Evolutionary conservation across 345 rosid genomes (phyloP), one percentile per base, ranked within the genome.

Genomic region (Microcos paniculata): DNA sequence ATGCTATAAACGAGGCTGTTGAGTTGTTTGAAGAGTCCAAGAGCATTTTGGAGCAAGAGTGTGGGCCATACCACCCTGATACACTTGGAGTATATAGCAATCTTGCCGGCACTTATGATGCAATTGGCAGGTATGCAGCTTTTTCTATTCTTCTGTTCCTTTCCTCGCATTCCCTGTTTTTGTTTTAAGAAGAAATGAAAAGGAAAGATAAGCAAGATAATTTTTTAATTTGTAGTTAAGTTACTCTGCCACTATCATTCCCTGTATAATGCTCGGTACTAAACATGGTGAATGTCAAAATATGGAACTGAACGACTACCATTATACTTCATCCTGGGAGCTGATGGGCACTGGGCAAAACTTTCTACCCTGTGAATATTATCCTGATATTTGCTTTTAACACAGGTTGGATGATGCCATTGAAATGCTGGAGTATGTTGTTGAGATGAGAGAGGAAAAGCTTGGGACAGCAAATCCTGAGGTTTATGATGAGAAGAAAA

Each of bases 81-180:
- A 95, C 99, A 14, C 90, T 95, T 10, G 98, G 93, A 31, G 90
- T 95, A 18, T 93, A 90, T 66, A 95, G 94, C 84, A 95, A 95
- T 79, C 98, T 95, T 26, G 96, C 99, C 6, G 99, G 97, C 80
- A 88, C 94, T 18, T 95, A 95, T 76, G 98, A 95, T 80, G 99
- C 99, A 58, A 72, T 85, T 80, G 98, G 98, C 80, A 90, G 98
- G 98, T 94, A 80, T 51, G 48, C 72, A 77, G 12, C 67, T 65
- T 62, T 33, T 35, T 53, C 38, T 75, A 26, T 57, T 79, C 77
- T 70, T 67, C 31, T 42, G 21, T 81, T 51, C 71, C 46, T 66
- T 49, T 73, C 66, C 53, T 38, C 31, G 16, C 75, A 53, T 28
- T 16, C 64, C n/a, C 28, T 3, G 16, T 49, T 49, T 49, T 13